Base-by-base conservation (phyloP, 495 filamentous ascomycete species). In the Lophiostoma macrostomum region DNA sequence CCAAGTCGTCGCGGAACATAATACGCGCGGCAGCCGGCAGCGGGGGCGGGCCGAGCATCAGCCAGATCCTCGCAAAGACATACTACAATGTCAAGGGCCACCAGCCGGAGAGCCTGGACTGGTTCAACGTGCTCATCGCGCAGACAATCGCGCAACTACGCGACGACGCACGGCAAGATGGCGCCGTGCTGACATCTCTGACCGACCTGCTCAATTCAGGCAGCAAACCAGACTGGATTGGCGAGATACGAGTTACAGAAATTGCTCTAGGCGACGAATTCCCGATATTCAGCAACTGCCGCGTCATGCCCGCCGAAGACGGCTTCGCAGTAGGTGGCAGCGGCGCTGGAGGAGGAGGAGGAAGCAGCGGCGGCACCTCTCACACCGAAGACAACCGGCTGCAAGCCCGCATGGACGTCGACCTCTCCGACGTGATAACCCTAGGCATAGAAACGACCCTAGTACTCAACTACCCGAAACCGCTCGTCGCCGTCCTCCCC, bases 41-140 rank as follows among this genome's bases (percentile, higher is more conserved):
- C 11, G 39, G 25, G n/a, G 22, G 53, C 35, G 35, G 27, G 0
- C 59, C 55, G 8, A 96, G 88, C 29, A 94, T 88, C 7, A 82
- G 82, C n/a, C 90, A 89, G 2, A 95, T 98, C 38, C 80, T 98
- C 13, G 81, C 81, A 52, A 98, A 98, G 69, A 98, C 93, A 14
- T 98, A 97, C 74, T 98, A 98, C 73, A 96, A 93, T 71, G 88
- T 95, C 45, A 82, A 91, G 50, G 87, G 86, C 32, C 93, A 98
- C 67, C 91, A 96, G 69, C 94, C 93, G n/a, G 93, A 98, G 71
- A 90, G 85, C n/a, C 73, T 98, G 58, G 93, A 98, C 67, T 98
- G 93, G 93, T 97, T 98, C 76, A 98, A 98, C 69, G 93, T 98
- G 20, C 76, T 98, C 49, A 84, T 97, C 46, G 94, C 93, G 5